phyloP scores from a whole-genome alignment of 2,329 filamentous ascomycete species.

The Colletotrichum sp. region DNA sequence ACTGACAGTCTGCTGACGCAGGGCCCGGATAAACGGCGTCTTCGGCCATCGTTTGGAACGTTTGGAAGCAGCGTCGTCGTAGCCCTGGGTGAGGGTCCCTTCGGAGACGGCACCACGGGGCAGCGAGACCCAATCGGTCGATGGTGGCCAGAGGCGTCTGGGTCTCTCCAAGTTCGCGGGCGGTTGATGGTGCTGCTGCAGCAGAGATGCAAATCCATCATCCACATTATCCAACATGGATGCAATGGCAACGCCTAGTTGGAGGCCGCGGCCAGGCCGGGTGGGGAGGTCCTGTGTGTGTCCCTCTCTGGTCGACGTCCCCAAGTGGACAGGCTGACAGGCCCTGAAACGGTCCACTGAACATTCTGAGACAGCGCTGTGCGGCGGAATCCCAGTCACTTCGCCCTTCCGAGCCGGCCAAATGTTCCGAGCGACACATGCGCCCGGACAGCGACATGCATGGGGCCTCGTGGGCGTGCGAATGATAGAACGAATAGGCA shows the following conservation, averaged over 20 bases:
- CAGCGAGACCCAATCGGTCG: conserved; percentile 4
- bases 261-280: neutral
- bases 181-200: neutral
- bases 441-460: neutral
- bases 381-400: neutral
- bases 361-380: conserved; percentile 7
- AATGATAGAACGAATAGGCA: neutral
- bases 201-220: neutral
- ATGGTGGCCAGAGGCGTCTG: neutral
- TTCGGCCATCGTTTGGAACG: neutral
- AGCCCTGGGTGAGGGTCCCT: neutral
- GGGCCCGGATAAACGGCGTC: neutral
- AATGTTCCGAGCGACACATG: conserved; percentile 1
- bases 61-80: neutral
- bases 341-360: conserved; percentile 14
- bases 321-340: conserved; percentile 1
- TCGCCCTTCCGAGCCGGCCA: neutral
- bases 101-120: neutral
- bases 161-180: neutral
- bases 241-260: neutral
- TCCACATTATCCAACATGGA: neutral
- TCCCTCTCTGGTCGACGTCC: neutral
- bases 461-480: neutral
- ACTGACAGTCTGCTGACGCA: neutral
- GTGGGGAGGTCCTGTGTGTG: neutral